Evolutionary conservation across 2,329 filamentous ascomycete species (phyloP), one percentile per base, ranked within the genome.

Genomic region (Cordyceps javanica): DNA sequence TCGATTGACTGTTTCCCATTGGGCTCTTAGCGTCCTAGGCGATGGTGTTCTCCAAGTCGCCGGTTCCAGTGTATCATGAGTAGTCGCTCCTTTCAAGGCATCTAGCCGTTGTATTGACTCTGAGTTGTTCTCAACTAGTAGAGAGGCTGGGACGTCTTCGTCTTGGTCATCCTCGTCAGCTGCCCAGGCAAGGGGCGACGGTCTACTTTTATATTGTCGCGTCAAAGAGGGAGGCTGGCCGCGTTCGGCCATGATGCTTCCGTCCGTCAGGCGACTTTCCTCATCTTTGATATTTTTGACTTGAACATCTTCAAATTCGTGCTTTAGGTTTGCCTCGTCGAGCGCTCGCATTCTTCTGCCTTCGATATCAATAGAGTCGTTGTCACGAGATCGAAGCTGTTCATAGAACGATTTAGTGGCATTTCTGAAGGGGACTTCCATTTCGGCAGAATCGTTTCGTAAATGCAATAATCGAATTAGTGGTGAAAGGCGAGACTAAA

Each of bases 101-200:
- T 48, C 34, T 19, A 48, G 25, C 8, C 44, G 60, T 3, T 50
- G 48, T 32, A 28, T 25, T 23, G 63, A 57, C 34, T 62, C 60
- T 44, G 73, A 71, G 49, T 78, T 77, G 5, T 70, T 74, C 66
- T 88, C 85, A 21, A 88, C 79, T 19, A 88, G 68, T 19, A 88
- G 72, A 3, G 85, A 88, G 19, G 79, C 81, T 0, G 85, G 85
- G 0, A 87, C 84, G 64, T 87, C 84, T 56, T 86, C 83, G 57
- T 82, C 79, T 5, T 67, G 72, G 30, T 81, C 78, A 3, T 82
- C 78, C 30, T 83, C 79, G 16, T 75, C 65, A 5, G 60, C 53
- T 32, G 64, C 59, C 71, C 68, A 70, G 57, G 9, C 16, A 38
- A 39, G 21, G 11, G 6, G 28, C 9, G 16, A 11, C 8, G 30